A percentile compares a stretch with the other conserved stretches of the same genome.
phyloP scores from a whole-genome alignment of 192 early-diverging fungal genomes.

The Rhizoclosmatium globosum region DNA sequence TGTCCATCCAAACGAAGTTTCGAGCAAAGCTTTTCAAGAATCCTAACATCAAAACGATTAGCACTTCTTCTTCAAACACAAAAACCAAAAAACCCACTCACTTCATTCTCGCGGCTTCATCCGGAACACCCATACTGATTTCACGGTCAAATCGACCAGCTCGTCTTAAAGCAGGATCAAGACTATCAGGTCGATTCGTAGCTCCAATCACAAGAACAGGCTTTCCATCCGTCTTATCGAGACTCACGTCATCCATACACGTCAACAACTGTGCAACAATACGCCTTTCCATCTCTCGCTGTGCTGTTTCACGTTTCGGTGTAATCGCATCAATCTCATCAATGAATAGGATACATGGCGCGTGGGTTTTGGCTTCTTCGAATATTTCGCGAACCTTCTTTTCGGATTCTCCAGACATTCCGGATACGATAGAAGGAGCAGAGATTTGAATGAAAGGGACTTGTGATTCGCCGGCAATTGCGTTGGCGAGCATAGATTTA shows the following conservation, averaged over 20 bases:
- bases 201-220: constrained; percentile 93
- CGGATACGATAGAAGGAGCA: constrained; percentile 93
- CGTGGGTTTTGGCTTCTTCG: constrained; percentile 89
- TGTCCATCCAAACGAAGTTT: constrained; percentile 83
- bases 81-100: constrained; percentile 51
- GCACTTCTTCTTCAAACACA: constrained; percentile 9
- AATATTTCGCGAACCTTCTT: constrained; percentile 98
- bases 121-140: constrained; percentile 89
- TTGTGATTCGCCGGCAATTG: constrained; percentile 92
- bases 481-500: constrained; percentile 94
- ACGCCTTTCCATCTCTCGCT: constrained; percentile 94
- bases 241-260: constrained; percentile 91
- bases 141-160: constrained; percentile 91
- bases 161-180: constrained; percentile 82
- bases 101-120: constrained; percentile 85
- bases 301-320: constrained; percentile 89
- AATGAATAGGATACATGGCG: constrained; percentile 94
- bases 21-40: constrained; percentile 77
- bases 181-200: constrained; percentile 87
- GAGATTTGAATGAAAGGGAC: constrained; percentile 94
- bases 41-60: constrained; percentile 51
- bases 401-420: constrained; percentile 98
- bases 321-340: constrained; percentile 99
- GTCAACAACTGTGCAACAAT: constrained; percentile 97
- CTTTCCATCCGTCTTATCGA: constrained; percentile 87